Conservation (phyloP, 805 yeast genomes). For the Starmerella khaoyaiensis region DNA sequence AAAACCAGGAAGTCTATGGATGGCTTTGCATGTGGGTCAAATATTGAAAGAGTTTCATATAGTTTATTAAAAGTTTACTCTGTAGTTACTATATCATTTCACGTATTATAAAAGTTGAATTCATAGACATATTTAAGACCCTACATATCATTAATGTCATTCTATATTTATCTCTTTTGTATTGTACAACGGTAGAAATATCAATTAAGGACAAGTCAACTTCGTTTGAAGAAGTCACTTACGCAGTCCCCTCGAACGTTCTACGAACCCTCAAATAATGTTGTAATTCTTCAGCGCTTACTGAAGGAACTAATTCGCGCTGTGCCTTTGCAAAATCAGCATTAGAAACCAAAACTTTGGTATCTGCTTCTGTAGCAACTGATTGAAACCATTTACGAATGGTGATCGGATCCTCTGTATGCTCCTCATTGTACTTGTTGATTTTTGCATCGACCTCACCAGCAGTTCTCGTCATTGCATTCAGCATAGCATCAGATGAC, state of each 20-base stretch:
- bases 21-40: no score
- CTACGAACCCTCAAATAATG: conserved; percentile 72
- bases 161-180: no score
- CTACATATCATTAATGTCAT: no score
- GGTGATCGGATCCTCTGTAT: conserved; percentile 35
- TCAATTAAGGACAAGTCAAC: no score
- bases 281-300: conserved; percentile 70
- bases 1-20: no score
- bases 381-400: conserved; percentile 87
- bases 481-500: conserved; percentile 89
- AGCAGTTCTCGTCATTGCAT: conserved; percentile 90
- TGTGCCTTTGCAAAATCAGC: conserved; percentile 72
- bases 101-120: no score
- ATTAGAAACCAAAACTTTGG: conserved; percentile 50
- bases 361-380: conserved; percentile 53
- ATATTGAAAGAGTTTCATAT: no score
- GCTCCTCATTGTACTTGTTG: conserved; percentile 35
- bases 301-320: conserved; percentile 63
- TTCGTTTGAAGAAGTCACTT: no score
- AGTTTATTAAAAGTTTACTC: no score
- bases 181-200: no score
- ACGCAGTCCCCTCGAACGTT: conserved; percentile 55
- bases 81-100: not conserved
- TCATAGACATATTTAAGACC: no score
- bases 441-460: conserved; percentile 57